Evolutionary conservation across 2,329 filamentous ascomycete species (phyloP), one percentile per base, ranked within the genome.

Genomic region (Phialophora verrucosa): DNA sequence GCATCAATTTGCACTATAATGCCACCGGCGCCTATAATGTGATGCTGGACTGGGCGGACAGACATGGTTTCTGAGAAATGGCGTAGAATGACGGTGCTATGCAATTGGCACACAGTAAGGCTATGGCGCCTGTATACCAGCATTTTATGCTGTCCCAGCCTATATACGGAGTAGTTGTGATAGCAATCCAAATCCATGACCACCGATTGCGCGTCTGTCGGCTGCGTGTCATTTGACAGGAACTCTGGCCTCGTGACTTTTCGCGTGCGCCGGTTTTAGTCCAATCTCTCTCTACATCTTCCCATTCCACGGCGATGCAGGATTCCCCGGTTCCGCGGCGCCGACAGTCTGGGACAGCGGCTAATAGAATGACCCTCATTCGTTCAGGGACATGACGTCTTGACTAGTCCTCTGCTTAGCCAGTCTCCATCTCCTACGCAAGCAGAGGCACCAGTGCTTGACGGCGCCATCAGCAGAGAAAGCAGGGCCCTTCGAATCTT

Each of bases 1-100:
- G 71, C 4, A 66, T 76, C n/a, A 73, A 75, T 55, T 27, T 76
- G 63, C 75, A 75, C 44, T 67, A 74, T 23, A 75, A 74, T 59
- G 71, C 73, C 14, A 73, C 71, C 1, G 73, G 44, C 6, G 71
- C 69, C 17, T 75, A 74, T 60, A 65, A 72, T 57, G 74, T 72
- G 25, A 69, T 70, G 68, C 66, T 66, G 17, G 72, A 73, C 55
- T 67, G 69, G 57, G 69, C 71, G 69, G 73, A 73, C 65, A 71
- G 74, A 57, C 71, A 72, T 50, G 72, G 75, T 29, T 75, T 69
- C 29, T 66, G 49, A 62, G 44, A 29, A 20, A n/a, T 35, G 27
- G 31, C 59, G 29, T 17, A 25, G 58, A 51, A 31, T 8, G 1
- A n/a, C 10, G 29, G 35, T 11, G 8, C n/a, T 32, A 4, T 25